These are phyloP conservation scores for Paecilomyces sp. DNA, from an alignment of 2,329 filamentous ascomycete species.

Conservation along the genomic window DNA sequence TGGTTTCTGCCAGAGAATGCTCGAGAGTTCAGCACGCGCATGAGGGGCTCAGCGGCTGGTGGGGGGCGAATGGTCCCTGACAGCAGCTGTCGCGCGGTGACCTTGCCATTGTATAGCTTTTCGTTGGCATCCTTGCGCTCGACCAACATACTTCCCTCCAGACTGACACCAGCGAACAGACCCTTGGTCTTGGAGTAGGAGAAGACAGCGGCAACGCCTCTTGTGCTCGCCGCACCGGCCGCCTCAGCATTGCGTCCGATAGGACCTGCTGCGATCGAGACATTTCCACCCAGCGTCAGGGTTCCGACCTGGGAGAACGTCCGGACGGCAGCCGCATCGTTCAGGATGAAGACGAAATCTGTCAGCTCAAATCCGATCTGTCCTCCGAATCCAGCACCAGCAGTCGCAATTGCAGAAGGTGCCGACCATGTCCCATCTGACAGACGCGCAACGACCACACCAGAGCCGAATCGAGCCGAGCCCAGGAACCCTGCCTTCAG, in stretches of 20 bases:
- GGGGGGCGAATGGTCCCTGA: constrained; percentile 71
- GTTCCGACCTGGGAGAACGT: constrained; percentile 90
- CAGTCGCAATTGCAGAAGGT: constrained; percentile 43
- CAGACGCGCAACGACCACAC: constrained; percentile 42
- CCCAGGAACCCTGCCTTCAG: constrained; percentile 45
- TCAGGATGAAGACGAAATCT: constrained; percentile 93
- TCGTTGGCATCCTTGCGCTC: constrained; percentile 95
- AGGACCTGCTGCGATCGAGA: constrained; percentile 89
- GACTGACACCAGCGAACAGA: constrained; percentile 86
- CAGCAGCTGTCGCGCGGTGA: constrained; percentile 76
- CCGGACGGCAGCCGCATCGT: constrained; percentile 80
- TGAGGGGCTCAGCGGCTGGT: constrained; percentile 73
- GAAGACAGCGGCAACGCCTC: constrained; percentile 85
- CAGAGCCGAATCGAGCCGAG: constrained; percentile 44
- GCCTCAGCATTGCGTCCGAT: constrained; percentile 93
- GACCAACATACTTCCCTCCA: constrained; percentile 88
- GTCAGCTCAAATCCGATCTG: constrained; percentile 47
- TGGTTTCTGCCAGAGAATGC: constrained; percentile 64
- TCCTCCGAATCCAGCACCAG: constrained; percentile 43
- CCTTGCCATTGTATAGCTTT: constrained; percentile 80
- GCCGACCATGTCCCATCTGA: constrained; percentile 44
- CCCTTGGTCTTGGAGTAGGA: constrained; percentile 98
- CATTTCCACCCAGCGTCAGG: constrained; percentile 89
- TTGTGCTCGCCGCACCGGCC: constrained; percentile 84
- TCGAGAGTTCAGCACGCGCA: constrained; percentile 76